phyloP scores from a whole-genome alignment of 2,329 filamentous ascomycete genomes.

The Xenoacremonium recifei region DNA sequence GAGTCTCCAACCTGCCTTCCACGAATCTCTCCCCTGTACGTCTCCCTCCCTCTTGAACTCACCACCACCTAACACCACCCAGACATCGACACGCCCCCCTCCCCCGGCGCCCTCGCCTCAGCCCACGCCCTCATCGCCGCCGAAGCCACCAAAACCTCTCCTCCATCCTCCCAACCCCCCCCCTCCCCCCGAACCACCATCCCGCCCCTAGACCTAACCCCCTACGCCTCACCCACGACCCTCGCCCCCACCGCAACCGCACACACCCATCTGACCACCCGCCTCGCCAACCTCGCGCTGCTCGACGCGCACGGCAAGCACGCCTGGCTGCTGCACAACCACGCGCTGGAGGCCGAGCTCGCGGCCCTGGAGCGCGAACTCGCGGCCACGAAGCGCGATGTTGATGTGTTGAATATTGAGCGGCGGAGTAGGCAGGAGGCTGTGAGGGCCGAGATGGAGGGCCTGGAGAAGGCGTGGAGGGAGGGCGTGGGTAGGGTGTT shows the following conservation, averaged over 20 bases:
- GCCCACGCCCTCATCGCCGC: constrained; percentile 68
- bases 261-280: constrained; percentile 50
- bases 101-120: constrained; percentile 58
- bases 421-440: constrained; percentile 70
- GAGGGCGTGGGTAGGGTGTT: constrained; percentile 74
- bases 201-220: constrained; percentile 65
- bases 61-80: constrained; percentile 18
- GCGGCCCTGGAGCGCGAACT: constrained; percentile 72
- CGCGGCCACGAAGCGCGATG: constrained; percentile 61
- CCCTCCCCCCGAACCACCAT: constrained; percentile 37
- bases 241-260: constrained; percentile 54
- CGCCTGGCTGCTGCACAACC: constrained; percentile 86
- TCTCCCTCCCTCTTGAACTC: constrained; percentile 15
- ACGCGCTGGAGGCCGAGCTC: constrained; percentile 68
- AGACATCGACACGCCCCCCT: constrained; percentile 82
- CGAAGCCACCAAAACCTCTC: constrained; percentile 51
- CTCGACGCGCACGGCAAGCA: constrained; percentile 83
- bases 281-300: constrained; percentile 61
- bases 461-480: constrained; percentile 77
- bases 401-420: constrained; percentile 71
- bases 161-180: constrained; percentile 56
- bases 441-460: constrained; percentile 68
- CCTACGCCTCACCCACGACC: constrained; percentile 70
- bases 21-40: constrained; percentile 81
- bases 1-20: constrained; percentile 43